A percentile compares a stretch with the other conserved stretches of the same genome.
Conservation (phyloP, 2,329 filamentous ascomycete species). For the Hirsutella thompsonii region DNA sequence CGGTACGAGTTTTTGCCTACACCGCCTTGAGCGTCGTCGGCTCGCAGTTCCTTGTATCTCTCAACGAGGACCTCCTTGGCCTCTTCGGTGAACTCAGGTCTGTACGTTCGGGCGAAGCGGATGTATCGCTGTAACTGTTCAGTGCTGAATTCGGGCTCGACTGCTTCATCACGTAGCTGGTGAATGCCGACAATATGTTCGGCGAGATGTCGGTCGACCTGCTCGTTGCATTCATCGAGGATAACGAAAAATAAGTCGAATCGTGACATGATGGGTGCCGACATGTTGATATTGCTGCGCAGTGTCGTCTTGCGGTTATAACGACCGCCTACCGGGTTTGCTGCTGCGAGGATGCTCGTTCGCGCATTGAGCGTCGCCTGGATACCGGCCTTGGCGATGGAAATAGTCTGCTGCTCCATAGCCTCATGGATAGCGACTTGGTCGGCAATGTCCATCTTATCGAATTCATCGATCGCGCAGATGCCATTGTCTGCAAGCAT, state of each 20-base stretch:
- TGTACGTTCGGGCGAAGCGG: constrained; percentile 88
- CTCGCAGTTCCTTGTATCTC: constrained; percentile 89
- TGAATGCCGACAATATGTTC: constrained; percentile 93
- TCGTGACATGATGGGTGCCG: constrained; percentile 96
- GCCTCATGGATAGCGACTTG: constrained; percentile 99
- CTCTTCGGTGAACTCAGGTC: constrained; percentile 80
- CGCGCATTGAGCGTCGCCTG: constrained; percentile 94
- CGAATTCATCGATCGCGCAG: constrained; percentile 97
- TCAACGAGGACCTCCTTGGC: constrained; percentile 76
- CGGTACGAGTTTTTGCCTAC: constrained; percentile 92
- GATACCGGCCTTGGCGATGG: constrained; percentile 95
- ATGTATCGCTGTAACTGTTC: constrained; percentile 97
- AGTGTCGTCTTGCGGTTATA: constrained; percentile 95
- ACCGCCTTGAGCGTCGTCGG: constrained; percentile 87
- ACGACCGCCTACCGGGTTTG: constrained; percentile 90
- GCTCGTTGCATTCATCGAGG: constrained; percentile 90
- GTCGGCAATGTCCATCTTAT: constrained; percentile 97
- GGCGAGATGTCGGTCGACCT: constrained; percentile 78
- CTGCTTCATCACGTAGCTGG: constrained; percentile 80
- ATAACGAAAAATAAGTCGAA: constrained; percentile 99
- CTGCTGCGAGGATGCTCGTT: constrained; percentile 88
- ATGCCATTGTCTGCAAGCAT: constrained; percentile 97
- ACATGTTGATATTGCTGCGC: constrained; percentile 95
- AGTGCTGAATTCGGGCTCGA: constrained; percentile 87
- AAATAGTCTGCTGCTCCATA: constrained; percentile 99